Conservation (phyloP, 805 yeast species). For the Schizosaccharomyces octosporus region DNA sequence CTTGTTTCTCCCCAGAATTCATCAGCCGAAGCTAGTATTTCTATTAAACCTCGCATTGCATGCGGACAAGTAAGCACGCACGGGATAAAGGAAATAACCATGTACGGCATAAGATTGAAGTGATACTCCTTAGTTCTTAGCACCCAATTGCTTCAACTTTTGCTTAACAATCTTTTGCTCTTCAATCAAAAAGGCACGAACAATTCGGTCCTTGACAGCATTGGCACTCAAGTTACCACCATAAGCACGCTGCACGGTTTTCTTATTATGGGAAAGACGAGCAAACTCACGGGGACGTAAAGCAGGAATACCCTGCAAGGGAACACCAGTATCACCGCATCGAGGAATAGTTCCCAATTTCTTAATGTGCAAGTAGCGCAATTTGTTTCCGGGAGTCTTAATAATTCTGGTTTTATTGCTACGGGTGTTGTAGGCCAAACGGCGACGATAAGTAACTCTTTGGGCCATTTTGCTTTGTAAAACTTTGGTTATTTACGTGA, state of each 20-base stretch:
- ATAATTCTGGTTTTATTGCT: conserved; percentile 98
- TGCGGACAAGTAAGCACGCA: too few species aligned
- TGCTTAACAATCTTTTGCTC: conserved; percentile 97
- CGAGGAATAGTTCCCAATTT: conserved; percentile 50
- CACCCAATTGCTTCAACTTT: background rate
- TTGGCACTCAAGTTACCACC: conserved; percentile 95
- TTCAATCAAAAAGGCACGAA: conserved; percentile 98
- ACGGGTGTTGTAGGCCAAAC: conserved; percentile 63
- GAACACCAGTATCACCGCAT: conserved; percentile 39
- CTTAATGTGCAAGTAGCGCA: conserved; percentile 93
- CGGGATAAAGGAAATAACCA: too few species aligned
- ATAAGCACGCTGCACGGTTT: conserved; percentile 98
- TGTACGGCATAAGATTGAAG: too few species aligned
- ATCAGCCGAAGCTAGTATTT: too few species aligned
- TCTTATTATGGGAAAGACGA: conserved; percentile 78
- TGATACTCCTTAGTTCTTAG: background rate
- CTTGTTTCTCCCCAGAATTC: too few species aligned
- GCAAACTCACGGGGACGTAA: conserved; percentile 98
- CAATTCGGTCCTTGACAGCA: conserved; percentile 87
- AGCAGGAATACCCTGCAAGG: conserved; percentile 28
- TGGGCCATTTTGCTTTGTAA: background rate
- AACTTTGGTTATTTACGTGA: too few species aligned
- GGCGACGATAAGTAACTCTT: conserved; percentile 3
- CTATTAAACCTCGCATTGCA: too few species aligned
- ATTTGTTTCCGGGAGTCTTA: conserved; percentile 99